Conservation (phyloP, 225 moss, liverwort and hornwort species). For the Physcomitrellopsis africana region DNA sequence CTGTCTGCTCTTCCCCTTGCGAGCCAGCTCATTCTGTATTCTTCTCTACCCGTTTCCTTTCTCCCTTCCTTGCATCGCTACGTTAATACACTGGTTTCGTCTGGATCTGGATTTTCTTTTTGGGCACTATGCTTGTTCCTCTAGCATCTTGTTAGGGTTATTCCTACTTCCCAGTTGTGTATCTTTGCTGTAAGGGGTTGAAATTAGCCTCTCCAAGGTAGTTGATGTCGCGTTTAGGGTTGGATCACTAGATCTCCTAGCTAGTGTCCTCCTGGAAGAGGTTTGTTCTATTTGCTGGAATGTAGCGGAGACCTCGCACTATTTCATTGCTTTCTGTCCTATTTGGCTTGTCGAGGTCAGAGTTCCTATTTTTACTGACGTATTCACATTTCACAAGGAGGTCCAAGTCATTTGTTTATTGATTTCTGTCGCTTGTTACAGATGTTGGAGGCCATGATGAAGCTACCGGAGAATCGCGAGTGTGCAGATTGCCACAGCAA, state of each 20-base stretch:
- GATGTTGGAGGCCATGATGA: slow-evolving; percentile 95
- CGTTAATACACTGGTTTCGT: neutral
- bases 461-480: slow-evolving; percentile 91
- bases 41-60: neutral
- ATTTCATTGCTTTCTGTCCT: slow-evolving; percentile 11
- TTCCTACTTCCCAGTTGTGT: neutral
- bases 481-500: slow-evolving; percentile 98
- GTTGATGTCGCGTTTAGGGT: slow-evolving; percentile 31
- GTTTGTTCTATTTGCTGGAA: slow-evolving; percentile 10
- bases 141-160: slow-evolving; percentile 36
- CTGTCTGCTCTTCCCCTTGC: too few relatives aligned
- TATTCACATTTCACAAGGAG: neutral
- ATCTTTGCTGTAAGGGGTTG: neutral
- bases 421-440: slow-evolving; percentile 34
- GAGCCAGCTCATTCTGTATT: neutral
- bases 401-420: slow-evolving; percentile 13
- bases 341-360: neutral
- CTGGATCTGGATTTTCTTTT: slow-evolving; percentile 17
- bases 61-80: neutral
- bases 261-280: neutral
- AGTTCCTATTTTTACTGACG: neutral
- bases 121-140: neutral
- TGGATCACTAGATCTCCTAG: slow-evolving; percentile 40
- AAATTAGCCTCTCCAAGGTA: slow-evolving; percentile 4
- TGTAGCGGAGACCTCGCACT: neutral